Percentiles rank a stretch among this genome's conserved stretches.
These are phyloP conservation scores for Fusarium denticulatum DNA, from an alignment of 2,329 filamentous ascomycete species.

Conservation along the genomic window DNA sequence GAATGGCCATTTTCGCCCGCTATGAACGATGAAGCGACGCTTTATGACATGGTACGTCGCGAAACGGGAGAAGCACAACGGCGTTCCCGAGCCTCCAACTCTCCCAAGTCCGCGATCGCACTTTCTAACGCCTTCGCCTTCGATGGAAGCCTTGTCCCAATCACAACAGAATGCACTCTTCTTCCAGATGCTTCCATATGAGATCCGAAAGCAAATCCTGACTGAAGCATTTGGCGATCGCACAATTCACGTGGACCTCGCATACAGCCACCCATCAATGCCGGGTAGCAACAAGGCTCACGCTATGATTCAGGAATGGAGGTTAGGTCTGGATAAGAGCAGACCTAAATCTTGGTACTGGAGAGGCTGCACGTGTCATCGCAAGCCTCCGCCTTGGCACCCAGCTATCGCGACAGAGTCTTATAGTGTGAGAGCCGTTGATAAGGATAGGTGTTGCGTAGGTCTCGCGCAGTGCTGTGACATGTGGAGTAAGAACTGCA, in stretches of 20 bases:
- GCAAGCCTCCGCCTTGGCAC: not conserved
- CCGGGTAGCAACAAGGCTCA: not conserved
- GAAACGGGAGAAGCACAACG: not conserved
- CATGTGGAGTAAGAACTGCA: not conserved
- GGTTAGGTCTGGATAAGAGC: not conserved
- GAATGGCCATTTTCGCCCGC: no score
- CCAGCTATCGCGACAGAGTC: no score
- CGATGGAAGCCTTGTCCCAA: not conserved
- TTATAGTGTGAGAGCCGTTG: no score
- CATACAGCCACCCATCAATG: accelerated
- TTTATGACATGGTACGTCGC: not conserved
- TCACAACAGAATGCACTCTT: not conserved
- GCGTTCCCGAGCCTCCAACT: not conserved
- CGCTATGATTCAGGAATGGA: not conserved
- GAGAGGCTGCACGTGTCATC: not conserved
- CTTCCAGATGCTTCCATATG: not conserved
- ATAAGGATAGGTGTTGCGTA: not conserved
- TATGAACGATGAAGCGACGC: not conserved
- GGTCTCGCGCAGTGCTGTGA: not conserved
- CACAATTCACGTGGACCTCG: not conserved
- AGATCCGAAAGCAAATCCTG: not conserved
- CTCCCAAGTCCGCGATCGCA: not conserved
- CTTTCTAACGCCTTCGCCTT: not conserved
- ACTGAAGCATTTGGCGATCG: not conserved
- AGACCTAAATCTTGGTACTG: not conserved